Evolutionary conservation across 1,284 basidiomycete genomes (phyloP).

Genomic region (Ceraceosorus guamensis): DNA sequence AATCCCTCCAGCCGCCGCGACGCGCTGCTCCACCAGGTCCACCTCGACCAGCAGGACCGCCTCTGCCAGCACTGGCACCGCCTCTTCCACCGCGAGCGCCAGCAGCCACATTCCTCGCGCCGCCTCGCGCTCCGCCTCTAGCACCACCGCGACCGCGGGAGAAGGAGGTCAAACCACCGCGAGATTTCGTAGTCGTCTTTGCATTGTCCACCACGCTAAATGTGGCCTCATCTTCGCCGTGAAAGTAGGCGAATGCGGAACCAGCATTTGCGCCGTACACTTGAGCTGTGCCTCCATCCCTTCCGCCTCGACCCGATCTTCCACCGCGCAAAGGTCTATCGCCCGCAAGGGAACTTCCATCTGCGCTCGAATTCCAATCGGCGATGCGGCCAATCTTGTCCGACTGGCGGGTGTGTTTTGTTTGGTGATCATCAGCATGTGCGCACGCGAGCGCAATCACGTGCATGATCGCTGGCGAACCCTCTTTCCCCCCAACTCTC

Average conservation of each 20-base stretch:
- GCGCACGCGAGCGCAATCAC: too few species aligned
- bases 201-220: conserved; percentile 94
- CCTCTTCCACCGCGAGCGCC: conserved; percentile 49
- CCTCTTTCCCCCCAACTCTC: too few species aligned
- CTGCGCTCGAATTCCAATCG: conserved; percentile 76
- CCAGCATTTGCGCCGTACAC: conserved; percentile 27
- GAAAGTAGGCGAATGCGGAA: conserved; percentile 95
- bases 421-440: too few species aligned
- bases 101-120: conserved; percentile 50
- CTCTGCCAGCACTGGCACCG: conserved; percentile 45
- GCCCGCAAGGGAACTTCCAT: conserved; percentile 58
- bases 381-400: conserved; percentile 97
- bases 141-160: conserved; percentile 43
- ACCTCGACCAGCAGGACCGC: neutral
- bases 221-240: conserved; percentile 94
- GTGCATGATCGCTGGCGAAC: too few species aligned
- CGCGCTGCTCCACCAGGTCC: conserved; percentile 41
- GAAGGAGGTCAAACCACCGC: conserved; percentile 51
- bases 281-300: conserved; percentile 31
- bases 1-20: conserved; percentile 79
- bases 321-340: conserved; percentile 23
- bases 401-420: too few species aligned
- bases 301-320: conserved; percentile 50
- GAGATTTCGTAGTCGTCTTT: conserved; percentile 19
- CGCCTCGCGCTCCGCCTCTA: conserved; percentile 33